Percentiles rank a stretch among this genome's conserved stretches.
These are phyloP conservation scores for Leptomonas pyrrhocoris DNA, from an alignment of 208 protist species.

Conservation along the genomic window DNA sequence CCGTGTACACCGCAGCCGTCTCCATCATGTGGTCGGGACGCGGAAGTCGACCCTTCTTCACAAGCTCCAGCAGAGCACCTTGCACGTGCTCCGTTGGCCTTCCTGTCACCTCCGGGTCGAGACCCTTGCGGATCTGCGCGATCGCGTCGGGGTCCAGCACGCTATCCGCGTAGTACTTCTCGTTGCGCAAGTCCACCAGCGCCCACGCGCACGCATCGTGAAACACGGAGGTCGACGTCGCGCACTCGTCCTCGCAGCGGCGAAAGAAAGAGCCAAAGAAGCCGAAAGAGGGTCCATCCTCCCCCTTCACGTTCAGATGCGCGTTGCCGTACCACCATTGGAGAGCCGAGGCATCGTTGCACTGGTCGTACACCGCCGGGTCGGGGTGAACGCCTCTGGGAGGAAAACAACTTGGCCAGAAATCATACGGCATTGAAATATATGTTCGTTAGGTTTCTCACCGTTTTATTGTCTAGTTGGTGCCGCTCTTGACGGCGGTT, in stretches of 20 bases:
- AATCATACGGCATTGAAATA: too few relatives aligned
- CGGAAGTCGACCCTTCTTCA: conserved; percentile 38
- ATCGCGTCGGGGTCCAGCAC: conserved; percentile 41
- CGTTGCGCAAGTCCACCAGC: conserved; percentile 44
- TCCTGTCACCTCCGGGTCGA: conserved; percentile 28
- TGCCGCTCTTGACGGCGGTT: too few relatives aligned
- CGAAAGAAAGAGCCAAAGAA: conserved; percentile 66
- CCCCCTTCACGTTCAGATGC: conserved; percentile 30
- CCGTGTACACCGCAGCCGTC: conserved; percentile 21
- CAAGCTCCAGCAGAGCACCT: conserved; percentile 36
- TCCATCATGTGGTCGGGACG: conserved; percentile 46
- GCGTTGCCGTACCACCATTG: conserved; percentile 73
- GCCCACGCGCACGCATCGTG: conserved; percentile 60
- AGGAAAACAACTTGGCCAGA: conserved; percentile 27
- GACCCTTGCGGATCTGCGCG: conserved; percentile 25
- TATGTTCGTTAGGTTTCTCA: background rate
- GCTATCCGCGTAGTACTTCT: conserved; percentile 62
- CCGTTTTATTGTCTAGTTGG: background rate
- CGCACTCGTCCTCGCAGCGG: conserved; percentile 33
- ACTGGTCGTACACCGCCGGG: conserved; percentile 31
- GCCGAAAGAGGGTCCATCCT: conserved; percentile 31
- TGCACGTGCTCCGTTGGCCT: conserved; percentile 22
- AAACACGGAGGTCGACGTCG: conserved; percentile 14
- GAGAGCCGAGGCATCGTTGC: conserved; percentile 22
- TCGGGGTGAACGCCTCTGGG: conserved; percentile 20